Conservation (phyloP, 1,139 yeast species). For the Keqinozyma sinolaborantium region DNA sequence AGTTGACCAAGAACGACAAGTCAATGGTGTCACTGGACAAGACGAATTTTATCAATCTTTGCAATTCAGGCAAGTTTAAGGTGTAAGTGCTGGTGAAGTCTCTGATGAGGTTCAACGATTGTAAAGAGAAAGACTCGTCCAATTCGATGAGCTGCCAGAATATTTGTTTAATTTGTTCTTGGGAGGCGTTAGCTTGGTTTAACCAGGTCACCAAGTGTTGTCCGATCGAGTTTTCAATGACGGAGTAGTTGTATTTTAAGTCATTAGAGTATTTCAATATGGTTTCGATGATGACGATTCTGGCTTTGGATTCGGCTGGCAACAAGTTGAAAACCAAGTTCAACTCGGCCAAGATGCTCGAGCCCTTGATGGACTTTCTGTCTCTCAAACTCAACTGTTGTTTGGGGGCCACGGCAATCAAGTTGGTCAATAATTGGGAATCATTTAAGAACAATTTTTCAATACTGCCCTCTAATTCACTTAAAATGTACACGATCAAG, state of each 20-base stretch:
- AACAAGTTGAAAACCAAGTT: conserved; percentile 44
- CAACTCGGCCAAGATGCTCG: conserved; percentile 41
- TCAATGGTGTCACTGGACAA: conserved; percentile 41
- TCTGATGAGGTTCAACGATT: conserved; percentile 36
- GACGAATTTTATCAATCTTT: conserved; percentile 32
- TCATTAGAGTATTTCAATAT: conserved; percentile 31
- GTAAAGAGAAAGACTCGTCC: conserved; percentile 25
- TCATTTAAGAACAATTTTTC: conserved; percentile 19
- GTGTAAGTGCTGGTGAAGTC: conserved; percentile 27
- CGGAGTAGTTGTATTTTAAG: conserved; percentile 30
- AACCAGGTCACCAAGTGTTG: conserved; percentile 37
- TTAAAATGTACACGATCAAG: conserved; percentile 35
- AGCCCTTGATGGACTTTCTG: conserved; percentile 42
- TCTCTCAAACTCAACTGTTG: conserved; percentile 44
- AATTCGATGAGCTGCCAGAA: conserved; percentile 41
- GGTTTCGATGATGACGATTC: conserved; percentile 29
- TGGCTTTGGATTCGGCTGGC: conserved; percentile 29
- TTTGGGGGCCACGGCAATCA: conserved; percentile 32
- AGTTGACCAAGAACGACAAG: conserved; percentile 41
- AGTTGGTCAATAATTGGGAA: conserved; percentile 22
- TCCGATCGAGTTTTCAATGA: conserved; percentile 36
- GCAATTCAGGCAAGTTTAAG: conserved; percentile 27
- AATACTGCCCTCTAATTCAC: conserved; percentile 26
- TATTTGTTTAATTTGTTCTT: conserved; percentile 22
- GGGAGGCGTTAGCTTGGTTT: conserved; percentile 24